Base-by-base conservation (phyloP, 2,329 filamentous ascomycete species). In the Atkinsonella hypoxylon region DNA sequence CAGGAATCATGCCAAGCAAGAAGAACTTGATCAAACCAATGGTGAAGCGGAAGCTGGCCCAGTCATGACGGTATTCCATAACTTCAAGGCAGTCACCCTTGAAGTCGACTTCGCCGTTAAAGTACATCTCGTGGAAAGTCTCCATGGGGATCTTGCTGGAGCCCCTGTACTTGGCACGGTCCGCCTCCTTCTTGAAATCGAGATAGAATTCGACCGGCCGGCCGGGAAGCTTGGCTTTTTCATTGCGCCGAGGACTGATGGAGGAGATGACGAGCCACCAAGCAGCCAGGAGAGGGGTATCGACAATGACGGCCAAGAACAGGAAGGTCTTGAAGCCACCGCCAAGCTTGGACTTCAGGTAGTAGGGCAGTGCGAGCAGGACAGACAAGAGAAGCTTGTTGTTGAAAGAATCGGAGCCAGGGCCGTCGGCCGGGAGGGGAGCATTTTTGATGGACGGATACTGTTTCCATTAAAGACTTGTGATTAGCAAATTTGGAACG, bases 81-180 rank as follows among this genome's bases (percentile, higher is more conserved):
- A 87, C 76, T 64, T 97, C 91, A 55, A 97, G 78, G 62, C 78
- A 81, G 70, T 97, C 93, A 52, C 89, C 90, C 68, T 95, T 97
- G 78, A 96, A 91, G 60, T 95, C 89, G 56, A 95, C 89, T 52
- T 95, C 83, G 53, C 88, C 89, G 64, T 93, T 85, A 70, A 97
- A 95, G 77, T 96, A 97, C 85, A 91, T 95, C 71, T 96, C 90
- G 66, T 94, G 83, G 76, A 97, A 97, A 22, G 89, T 94, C 74
- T 95, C 85, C 76, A 94, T 85, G 50, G 89, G 84, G 54, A 93
- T 89, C 73, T 86, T 90, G 72, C 79, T 86, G 68, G 77, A 78
- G 67, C 87, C 87, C 59, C 78, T 76, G 72, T 89, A 93, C 70
- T 83, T 88, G 61, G 67, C 64, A 62, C 75, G 65, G 62, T 81